A percentile compares a stretch with the other conserved stretches of the same genome.
Conservation (phyloP, 768 basidiomycete species). For the Phaffia tasmanica region DNA sequence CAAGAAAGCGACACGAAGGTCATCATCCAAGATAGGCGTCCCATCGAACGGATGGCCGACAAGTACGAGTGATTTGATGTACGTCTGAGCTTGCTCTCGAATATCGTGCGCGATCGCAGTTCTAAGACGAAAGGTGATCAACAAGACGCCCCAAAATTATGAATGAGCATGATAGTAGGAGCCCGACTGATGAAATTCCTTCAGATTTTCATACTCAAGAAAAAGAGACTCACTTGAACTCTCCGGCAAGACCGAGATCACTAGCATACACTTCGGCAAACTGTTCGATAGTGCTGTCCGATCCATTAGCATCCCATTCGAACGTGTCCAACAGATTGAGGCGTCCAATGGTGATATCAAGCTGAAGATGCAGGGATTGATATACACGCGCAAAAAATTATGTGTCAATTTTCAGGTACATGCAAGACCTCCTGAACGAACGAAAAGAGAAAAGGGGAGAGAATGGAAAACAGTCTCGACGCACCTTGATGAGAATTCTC, state of each 20-base stretch:
- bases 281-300: conserved; percentile 70
- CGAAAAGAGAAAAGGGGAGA: conserved; percentile 7
- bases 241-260: conserved; percentile 79
- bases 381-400: no score
- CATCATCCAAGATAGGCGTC: conserved; percentile 68
- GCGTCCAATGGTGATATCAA: conserved; percentile 87
- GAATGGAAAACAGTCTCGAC: background rate
- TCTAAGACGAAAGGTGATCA: conserved; percentile 40
- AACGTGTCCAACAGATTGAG: conserved; percentile 93
- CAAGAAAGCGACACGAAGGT: conserved; percentile 77
- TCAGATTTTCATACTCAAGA: background rate
- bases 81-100: conserved; percentile 83
- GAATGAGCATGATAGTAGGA: background rate
- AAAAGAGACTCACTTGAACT: conserved; percentile 62
- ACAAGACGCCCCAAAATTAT: background rate
- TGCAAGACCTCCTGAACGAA: conserved; percentile 9
- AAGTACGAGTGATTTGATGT: conserved; percentile 82
- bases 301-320: conserved; percentile 89
- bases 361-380: conserved; percentile 42
- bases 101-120: conserved; percentile 93
- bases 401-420: background rate
- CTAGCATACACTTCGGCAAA: conserved; percentile 78
- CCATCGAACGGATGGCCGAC: conserved; percentile 79
- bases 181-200: no score
- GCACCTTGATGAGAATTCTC: conserved; percentile 81